phyloP scores from a whole-genome alignment of 2,329 filamentous ascomycete species.

The Monosporascus sp. region DNA sequence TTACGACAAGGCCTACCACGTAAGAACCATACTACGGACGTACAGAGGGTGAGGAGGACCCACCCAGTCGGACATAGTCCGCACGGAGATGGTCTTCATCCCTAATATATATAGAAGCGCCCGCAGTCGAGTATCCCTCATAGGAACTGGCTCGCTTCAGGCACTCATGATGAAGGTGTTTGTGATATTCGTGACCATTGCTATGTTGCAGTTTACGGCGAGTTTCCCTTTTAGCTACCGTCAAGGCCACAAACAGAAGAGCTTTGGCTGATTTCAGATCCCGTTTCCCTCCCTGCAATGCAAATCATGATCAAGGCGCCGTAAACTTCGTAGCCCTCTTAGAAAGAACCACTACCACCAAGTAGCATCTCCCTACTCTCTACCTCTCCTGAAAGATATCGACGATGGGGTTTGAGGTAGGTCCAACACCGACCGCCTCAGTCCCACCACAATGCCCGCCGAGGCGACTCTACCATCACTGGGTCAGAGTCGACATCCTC shows the following conservation, averaged over 20 bases:
- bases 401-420: neutral
- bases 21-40: too few relatives aligned
- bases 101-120: too few relatives aligned
- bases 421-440: conserved; percentile 1
- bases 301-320: neutral
- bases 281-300: conserved; percentile 1
- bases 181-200: neutral
- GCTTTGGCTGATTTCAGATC: neutral
- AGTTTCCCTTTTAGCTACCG: neutral
- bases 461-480: conserved; percentile 1
- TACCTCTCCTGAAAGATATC: neutral
- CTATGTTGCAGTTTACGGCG: neutral
- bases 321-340: neutral
- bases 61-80: too few relatives aligned
- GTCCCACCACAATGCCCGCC: neutral
- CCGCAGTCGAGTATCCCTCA: too few relatives aligned
- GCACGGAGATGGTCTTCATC: too few relatives aligned
- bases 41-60: too few relatives aligned
- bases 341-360: neutral
- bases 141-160: neutral
- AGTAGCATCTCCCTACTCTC: neutral
- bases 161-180: too few relatives aligned
- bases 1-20: too few relatives aligned
- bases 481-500: neutral
- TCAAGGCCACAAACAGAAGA: neutral